Evolutionary conservation across 1,284 basidiomycete genomes (phyloP).

Genomic region (Microbotryum intermedium): DNA sequence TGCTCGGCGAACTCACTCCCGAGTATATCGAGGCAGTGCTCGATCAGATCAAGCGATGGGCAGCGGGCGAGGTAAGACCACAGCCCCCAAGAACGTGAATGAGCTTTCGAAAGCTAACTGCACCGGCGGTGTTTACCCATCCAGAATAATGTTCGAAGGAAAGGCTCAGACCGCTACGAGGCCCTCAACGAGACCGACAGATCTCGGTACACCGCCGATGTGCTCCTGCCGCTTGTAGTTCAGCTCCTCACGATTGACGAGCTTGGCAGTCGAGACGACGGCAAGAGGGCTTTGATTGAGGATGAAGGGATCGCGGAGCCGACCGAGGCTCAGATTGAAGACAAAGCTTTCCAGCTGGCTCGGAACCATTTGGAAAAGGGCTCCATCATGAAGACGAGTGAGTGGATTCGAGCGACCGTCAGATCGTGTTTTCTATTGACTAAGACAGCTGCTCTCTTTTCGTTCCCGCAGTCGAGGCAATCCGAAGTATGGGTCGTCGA

Average conservation of each 20-base stretch:
- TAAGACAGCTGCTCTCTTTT: too few relatives aligned
- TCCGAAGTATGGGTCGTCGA: too few relatives aligned
- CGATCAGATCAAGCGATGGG: slow-evolving; percentile 1
- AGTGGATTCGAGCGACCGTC: neutral
- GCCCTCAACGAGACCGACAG: slow-evolving; percentile 3
- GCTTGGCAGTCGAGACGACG: neutral
- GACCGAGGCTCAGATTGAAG: neutral
- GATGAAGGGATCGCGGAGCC: neutral
- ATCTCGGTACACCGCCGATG: slow-evolving; percentile 10
- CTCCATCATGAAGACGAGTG: slow-evolving; percentile 12
- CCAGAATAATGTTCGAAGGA: neutral
- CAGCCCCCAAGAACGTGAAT: too few relatives aligned
- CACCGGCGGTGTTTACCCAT: neutral
- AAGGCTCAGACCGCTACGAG: slow-evolving; percentile 12
- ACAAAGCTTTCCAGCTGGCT: neutral
- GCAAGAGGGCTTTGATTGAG: neutral
- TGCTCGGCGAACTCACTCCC: slow-evolving; percentile 10
- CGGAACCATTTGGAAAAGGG: slow-evolving; percentile 2
- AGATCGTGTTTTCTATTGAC: too few relatives aligned
- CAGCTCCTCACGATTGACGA: slow-evolving; percentile 12
- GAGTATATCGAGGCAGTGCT: slow-evolving; percentile 4
- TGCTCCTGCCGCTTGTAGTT: slow-evolving; percentile 10
- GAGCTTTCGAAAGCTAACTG: too few relatives aligned
- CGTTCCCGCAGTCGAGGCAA: too few relatives aligned
- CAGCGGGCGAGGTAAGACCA: neutral